A percentile compares a stretch with the other conserved stretches of the same genome.
Conservation (phyloP, 2,329 filamentous ascomycete species). For the Aschersonia sp. region DNA sequence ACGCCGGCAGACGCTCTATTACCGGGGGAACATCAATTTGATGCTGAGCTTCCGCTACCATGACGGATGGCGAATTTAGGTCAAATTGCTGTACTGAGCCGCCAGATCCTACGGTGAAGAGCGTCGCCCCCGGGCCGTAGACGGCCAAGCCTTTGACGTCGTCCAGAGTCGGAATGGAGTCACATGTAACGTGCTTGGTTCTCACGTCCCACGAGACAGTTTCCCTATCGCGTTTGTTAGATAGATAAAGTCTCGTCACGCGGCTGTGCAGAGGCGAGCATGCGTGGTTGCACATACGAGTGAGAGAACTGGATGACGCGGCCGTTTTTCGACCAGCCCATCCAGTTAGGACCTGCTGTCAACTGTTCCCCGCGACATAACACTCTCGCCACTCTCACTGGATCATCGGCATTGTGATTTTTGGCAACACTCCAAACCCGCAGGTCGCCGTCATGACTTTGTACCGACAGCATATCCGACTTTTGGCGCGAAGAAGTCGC, state of each 20-base stretch:
- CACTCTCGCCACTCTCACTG: constrained; percentile 78
- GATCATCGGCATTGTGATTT: constrained; percentile 52
- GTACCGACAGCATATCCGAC: constrained; percentile 92
- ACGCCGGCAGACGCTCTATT: constrained; percentile 55
- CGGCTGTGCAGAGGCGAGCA: constrained; percentile 8
- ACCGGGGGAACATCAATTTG: constrained; percentile 65
- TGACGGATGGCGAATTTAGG: constrained; percentile 63
- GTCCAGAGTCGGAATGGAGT: constrained; percentile 73
- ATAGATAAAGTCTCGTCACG: constrained; percentile 10
- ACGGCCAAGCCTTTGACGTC: constrained; percentile 71
- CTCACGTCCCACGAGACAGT: constrained; percentile 93
- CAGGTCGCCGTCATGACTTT: constrained; percentile 82
- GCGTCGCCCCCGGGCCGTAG: constrained; percentile 76
- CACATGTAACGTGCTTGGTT: constrained; percentile 91
- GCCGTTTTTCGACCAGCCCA: constrained; percentile 96
- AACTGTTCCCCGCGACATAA: constrained; percentile 67
- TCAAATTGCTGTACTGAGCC: constrained; percentile 93
- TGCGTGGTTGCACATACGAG: constrained; percentile 45
- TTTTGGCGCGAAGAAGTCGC: constrained; percentile 91
- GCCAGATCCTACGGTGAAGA: constrained; percentile 82
- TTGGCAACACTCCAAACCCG: constrained; percentile 96
- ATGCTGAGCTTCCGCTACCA: constrained; percentile 83
- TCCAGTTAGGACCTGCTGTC: constrained; percentile 74
- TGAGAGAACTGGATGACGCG: constrained; percentile 87
- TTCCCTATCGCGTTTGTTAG: constrained; percentile 40